These are phyloP conservation scores for Peniophora sp. DNA, from an alignment of 1,284 basidiomycete species.

Conservation along the genomic window DNA sequence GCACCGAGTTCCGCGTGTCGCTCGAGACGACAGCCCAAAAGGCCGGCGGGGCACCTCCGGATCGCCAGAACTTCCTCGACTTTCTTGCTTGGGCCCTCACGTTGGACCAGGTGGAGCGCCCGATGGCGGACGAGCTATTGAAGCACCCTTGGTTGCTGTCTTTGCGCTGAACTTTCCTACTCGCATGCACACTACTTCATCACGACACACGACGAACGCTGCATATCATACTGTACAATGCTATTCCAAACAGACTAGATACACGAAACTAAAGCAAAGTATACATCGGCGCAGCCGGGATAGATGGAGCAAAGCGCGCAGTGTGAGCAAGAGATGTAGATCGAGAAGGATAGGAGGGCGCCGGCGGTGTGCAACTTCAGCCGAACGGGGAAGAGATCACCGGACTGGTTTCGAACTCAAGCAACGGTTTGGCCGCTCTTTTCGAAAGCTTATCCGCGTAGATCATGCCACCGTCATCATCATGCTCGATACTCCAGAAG, in stretches of 20 bases:
- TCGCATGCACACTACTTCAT: no score
- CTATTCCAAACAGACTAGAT: no score
- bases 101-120: background rate
- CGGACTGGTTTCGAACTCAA: background rate
- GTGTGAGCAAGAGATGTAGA: no score
- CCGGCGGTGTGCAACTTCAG: no score
- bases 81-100: background rate
- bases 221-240: no score
- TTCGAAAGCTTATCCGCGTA: background rate
- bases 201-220: no score
- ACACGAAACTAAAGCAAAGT: no score
- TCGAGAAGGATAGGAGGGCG: no score
- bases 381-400: no score
- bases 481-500: background rate
- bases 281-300: no score
- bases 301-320: no score
- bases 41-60: background rate
- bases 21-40: background rate
- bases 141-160: background rate
- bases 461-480: background rate
- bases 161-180: no score
- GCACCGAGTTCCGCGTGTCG: background rate
- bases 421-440: background rate
- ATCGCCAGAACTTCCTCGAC: background rate
- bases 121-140: background rate